Evolutionary conservation across 179 eudicot genomes (phyloP), one percentile per base, ranked within the genome.

Genomic region (Vitellaria paradoxa): DNA sequence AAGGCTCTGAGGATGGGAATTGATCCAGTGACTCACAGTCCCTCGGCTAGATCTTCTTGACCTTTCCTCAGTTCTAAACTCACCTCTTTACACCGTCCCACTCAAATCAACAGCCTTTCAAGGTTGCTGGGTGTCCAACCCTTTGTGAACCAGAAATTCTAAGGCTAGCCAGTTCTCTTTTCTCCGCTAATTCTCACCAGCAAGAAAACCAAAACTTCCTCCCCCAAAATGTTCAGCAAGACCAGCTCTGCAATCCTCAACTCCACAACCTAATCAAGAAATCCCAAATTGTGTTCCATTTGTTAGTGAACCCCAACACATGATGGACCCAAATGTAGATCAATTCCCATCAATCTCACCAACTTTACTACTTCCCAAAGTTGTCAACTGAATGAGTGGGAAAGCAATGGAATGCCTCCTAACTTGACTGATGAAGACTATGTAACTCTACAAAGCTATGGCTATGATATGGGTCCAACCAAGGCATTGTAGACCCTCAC

Each of bases 21-120:
- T 40, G 99, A 95, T 72, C 99, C 99, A 0, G 99, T 95, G 61
- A 93, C 99, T 9, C 99, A 95, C 52, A 88, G 84, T 52, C 97
- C n/a, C 95, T 72, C 91, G 96, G 9, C 89, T 93, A 3, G 97
- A 95, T 82, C 95, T 93, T 76, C 89, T 93, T 10, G 97, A 95
- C 65, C 85, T 95, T 20, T 91, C 98, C 49, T 85, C 97, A 6
- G 81, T 94, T 49, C 76, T 94, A 13, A 79, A 77, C 80, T 83
- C 93, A 8, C 78, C 89, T 47, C 49, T 86, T 52, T 88, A 80
- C 79, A 82, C 26, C 37, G n/a, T n/a, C 45, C 86, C 65, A 77
- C 87, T 30, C 84, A 88, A 70, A 84, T 84, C 75, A 86, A 82
- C 37, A 30, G 37, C 72, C 80, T 89, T 76, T 84, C 95, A 24